Conservation (phyloP, 1,139 yeast genomes). For the Meyerozyma sp. region DNA sequence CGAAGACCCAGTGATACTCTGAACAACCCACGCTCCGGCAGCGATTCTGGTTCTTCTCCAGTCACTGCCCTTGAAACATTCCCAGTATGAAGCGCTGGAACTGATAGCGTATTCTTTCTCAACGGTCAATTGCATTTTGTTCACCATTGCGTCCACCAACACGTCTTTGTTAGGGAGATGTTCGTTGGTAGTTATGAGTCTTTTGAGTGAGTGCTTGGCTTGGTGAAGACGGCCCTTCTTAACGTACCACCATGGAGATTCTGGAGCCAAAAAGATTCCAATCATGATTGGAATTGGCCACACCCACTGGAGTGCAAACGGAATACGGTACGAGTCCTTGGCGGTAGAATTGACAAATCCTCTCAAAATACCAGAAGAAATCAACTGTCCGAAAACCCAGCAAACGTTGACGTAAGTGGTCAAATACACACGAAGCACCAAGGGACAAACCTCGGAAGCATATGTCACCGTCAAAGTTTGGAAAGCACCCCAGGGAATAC, state of each 20-base stretch:
- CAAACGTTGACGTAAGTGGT: constrained; percentile 44
- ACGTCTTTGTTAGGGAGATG: constrained; percentile 30
- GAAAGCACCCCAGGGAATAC: constrained; percentile 51
- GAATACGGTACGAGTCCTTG: constrained; percentile 33
- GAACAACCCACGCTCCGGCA: constrained; percentile 43
- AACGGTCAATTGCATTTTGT: constrained; percentile 38
- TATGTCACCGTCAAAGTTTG: constrained; percentile 45
- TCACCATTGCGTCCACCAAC: constrained; percentile 36
- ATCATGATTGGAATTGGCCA: constrained; percentile 50
- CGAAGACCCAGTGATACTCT: constrained; percentile 47
- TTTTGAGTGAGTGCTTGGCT: constrained; percentile 29
- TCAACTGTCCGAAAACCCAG: constrained; percentile 49
- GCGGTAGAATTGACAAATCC: constrained; percentile 25
- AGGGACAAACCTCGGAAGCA: constrained; percentile 51
- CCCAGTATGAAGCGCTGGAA: constrained; percentile 31
- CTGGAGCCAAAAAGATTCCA: constrained; percentile 37
- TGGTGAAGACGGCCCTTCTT: constrained; percentile 27
- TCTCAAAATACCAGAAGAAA: constrained; percentile 42
- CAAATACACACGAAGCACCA: constrained; percentile 40
- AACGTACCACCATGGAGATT: constrained; percentile 41
- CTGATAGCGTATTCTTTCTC: constrained; percentile 36
- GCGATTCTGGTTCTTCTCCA: constrained; percentile 54
- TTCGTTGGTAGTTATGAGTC: constrained; percentile 29
- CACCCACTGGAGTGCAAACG: constrained; percentile 54
- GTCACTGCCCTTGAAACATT: constrained; percentile 49